A percentile compares a stretch with the other conserved stretches of the same genome.
Conservation (phyloP, 345 rosid species). For the Erysimum cheiranthoides region DNA sequence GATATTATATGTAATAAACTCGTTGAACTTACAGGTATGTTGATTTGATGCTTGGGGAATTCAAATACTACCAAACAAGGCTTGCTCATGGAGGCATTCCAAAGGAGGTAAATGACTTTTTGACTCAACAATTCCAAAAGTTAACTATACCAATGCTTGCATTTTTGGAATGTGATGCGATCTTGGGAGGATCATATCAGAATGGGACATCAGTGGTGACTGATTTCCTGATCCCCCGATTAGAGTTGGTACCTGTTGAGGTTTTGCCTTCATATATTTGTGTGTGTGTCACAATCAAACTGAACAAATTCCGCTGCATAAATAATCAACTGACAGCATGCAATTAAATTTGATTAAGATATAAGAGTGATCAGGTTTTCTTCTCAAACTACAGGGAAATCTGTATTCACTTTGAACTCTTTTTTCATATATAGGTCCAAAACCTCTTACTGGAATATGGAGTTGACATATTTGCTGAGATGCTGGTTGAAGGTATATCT, state of each 20-base stretch:
- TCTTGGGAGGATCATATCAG: too few species aligned
- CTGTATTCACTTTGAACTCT: not conserved
- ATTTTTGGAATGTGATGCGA: not conserved
- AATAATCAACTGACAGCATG: not conserved
- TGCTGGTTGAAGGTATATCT: slow-evolving; percentile 91
- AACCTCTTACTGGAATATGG: slow-evolving; percentile 78
- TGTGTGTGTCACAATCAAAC: slow-evolving; percentile 10
- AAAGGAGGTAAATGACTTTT: slow-evolving; percentile 68
- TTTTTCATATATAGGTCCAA: slow-evolving; percentile 61
- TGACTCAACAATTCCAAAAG: slow-evolving; percentile 14
- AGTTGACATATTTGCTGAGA: slow-evolving; percentile 87
- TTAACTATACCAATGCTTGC: not conserved
- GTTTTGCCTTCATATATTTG: not conserved
- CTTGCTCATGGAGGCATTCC: slow-evolving; percentile 87
- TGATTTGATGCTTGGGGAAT: slow-evolving; percentile 94
- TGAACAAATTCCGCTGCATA: not conserved
- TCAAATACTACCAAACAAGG: slow-evolving; percentile 93
- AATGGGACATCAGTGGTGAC: slow-evolving; percentile 6
- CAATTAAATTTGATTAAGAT: slow-evolving; percentile 11
- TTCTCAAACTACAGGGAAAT: slow-evolving; percentile 8
- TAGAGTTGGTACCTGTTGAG: slow-evolving; percentile 3
- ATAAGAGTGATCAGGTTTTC: slow-evolving; percentile 11
- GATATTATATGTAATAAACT: slow-evolving; percentile 23
- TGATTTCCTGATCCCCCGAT: not conserved
- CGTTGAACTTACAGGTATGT: slow-evolving; percentile 66